Evolutionary conservation across 2,329 filamentous ascomycete genomes (phyloP).

Genomic region (Chalaropsis thielavioides): DNA sequence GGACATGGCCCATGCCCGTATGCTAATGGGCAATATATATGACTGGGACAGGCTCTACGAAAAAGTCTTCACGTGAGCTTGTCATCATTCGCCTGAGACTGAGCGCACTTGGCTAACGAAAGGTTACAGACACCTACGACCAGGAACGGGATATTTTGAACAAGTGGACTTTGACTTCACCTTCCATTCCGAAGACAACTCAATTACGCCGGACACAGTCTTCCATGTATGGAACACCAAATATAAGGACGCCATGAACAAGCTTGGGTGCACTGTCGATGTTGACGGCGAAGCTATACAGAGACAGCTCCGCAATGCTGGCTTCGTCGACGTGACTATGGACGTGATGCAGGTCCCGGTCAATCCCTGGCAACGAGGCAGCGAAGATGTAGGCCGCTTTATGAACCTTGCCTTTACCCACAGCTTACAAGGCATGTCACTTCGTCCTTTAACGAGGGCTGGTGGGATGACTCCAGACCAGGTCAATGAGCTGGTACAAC

Average conservation of each 20-base stretch:
- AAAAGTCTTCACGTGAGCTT: constrained; percentile 48
- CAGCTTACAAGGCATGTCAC: constrained; percentile 56
- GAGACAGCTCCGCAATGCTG: constrained; percentile 48
- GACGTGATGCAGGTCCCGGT: constrained; percentile 54
- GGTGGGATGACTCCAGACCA: constrained; percentile 38
- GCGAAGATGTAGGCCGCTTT: constrained; percentile 60
- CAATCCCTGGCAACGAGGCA: constrained; percentile 55
- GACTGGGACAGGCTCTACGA: constrained; percentile 63
- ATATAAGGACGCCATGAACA: constrained; percentile 52
- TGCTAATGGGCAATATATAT: constrained; percentile 62
- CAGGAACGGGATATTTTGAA: constrained; percentile 62
- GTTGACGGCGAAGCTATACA: constrained; percentile 31
- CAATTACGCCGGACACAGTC: constrained; percentile 40
- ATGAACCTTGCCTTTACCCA: constrained; percentile 67
- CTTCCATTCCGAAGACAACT: constrained; percentile 55
- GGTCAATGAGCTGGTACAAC: constrained; percentile 46
- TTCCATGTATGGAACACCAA: constrained; percentile 56
- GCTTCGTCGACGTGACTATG: constrained; percentile 69
- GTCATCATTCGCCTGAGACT: background rate
- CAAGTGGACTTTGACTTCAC: constrained; percentile 80
- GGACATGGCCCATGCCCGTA: constrained; percentile 72
- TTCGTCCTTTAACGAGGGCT: constrained; percentile 52
- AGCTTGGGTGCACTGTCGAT: constrained; percentile 46
- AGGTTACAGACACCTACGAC: constrained; percentile 53
- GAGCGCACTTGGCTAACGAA: background rate